A percentile compares a stretch with the other conserved stretches of the same genome.
These are phyloP conservation scores for Lactarius evosmus DNA, from an alignment of 768 basidiomycete genomes.

Conservation along the genomic window DNA sequence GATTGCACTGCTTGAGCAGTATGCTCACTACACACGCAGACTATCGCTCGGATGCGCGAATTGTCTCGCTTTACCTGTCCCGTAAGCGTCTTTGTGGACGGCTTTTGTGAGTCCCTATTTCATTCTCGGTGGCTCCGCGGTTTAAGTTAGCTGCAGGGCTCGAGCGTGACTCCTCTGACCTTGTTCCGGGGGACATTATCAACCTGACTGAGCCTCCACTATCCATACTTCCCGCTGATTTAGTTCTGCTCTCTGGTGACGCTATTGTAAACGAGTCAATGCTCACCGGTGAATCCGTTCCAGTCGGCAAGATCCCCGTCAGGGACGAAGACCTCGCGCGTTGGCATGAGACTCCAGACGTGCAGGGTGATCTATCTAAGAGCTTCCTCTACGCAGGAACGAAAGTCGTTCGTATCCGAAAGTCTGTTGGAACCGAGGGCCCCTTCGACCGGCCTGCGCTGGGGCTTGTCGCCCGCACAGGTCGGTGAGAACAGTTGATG, in stretches of 20 bases:
- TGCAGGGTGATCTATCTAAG: constrained; percentile 62
- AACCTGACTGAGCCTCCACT: constrained; percentile 80
- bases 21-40: constrained; percentile 45
- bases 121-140: neutral
- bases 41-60: constrained; percentile 89
- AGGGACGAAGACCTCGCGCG: constrained; percentile 71
- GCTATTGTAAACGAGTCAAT: constrained; percentile 99
- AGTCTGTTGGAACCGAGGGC: constrained; percentile 49
- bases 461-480: constrained; percentile 83
- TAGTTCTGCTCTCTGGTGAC: constrained; percentile 91
- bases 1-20: neutral
- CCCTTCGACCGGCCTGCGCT: constrained; percentile 59
- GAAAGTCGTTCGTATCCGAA: constrained; percentile 81
- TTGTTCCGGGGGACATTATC: constrained; percentile 91
- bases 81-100: constrained; percentile 65
- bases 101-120: constrained; percentile 41
- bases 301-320: constrained; percentile 85
- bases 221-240: constrained; percentile 79
- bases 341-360: constrained; percentile 66
- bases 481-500: constrained; percentile 38
- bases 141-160: constrained; percentile 49
- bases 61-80: constrained; percentile 90
- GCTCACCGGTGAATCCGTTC: constrained; percentile 98
- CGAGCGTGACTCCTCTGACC: constrained; percentile 64
- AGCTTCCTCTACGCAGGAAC: constrained; percentile 90